A percentile compares a stretch with the other conserved stretches of the same genome.
These are phyloP conservation scores for Kuraishia ogatae DNA, from an alignment of 805 yeast species.

Conservation along the genomic window DNA sequence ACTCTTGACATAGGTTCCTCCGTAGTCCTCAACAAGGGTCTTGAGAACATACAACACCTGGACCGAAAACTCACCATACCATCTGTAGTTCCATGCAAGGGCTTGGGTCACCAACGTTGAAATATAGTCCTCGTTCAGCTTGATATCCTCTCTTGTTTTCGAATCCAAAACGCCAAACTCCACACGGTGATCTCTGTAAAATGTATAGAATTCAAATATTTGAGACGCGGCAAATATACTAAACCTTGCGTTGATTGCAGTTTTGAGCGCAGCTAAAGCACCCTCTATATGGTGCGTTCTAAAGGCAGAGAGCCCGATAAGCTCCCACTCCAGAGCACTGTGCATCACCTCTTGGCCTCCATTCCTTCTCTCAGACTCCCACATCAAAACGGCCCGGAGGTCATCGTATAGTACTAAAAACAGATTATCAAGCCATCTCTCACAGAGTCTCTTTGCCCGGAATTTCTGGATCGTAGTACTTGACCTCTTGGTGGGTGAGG, in stretches of 20 bases:
- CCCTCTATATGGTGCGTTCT: slow-evolving; percentile 39
- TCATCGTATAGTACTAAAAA: slow-evolving; percentile 68
- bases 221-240: slow-evolving; percentile 49
- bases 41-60: slow-evolving; percentile 32
- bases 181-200: slow-evolving; percentile 11
- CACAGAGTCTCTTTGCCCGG: slow-evolving; percentile 49
- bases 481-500: slow-evolving; percentile 9
- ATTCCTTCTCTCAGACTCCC: slow-evolving; percentile 21
- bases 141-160: slow-evolving; percentile 8
- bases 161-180: slow-evolving; percentile 17
- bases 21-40: slow-evolving; percentile 29
- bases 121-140: slow-evolving; percentile 15
- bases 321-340: slow-evolving; percentile 68
- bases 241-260: slow-evolving; percentile 48
- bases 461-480: slow-evolving; percentile 13
- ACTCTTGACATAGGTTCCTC: slow-evolving; percentile 29
- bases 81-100: slow-evolving; percentile 55
- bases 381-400: slow-evolving; percentile 70
- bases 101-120: slow-evolving; percentile 36
- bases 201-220: slow-evolving; percentile 36
- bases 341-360: slow-evolving; percentile 28
- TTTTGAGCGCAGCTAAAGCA: slow-evolving; percentile 43
- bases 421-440: slow-evolving; percentile 65
- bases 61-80: slow-evolving; percentile 48
- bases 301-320: slow-evolving; percentile 49